Percentiles rank a stretch among this genome's conserved stretches.
These are phyloP conservation scores for Fusarium sp. DNA, from an alignment of 2,329 filamentous ascomycete species.

Conservation along the genomic window DNA sequence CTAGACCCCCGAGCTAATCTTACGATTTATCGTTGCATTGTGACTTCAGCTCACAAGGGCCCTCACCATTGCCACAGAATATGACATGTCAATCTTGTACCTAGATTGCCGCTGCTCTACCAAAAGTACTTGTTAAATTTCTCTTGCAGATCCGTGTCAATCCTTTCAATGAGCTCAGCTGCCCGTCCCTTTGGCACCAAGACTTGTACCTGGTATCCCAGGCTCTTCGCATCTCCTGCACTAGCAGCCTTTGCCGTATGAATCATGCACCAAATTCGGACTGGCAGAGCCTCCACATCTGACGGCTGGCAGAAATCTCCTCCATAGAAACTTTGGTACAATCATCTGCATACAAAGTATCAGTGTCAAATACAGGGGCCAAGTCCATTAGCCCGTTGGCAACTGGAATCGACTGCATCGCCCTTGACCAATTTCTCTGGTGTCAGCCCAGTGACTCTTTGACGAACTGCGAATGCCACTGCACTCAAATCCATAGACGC, in stretches of 20 bases:
- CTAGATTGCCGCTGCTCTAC: background rate
- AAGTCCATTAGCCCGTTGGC: background rate
- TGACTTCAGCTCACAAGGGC: background rate
- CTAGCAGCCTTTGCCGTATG: background rate
- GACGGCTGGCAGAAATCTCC: background rate
- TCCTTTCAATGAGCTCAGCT: background rate
- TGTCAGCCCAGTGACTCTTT: background rate
- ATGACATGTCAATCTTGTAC: background rate
- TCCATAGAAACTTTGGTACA: background rate
- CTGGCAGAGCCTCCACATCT: background rate
- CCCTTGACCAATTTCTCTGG: background rate
- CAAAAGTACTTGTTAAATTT: background rate
- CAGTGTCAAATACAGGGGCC: background rate
- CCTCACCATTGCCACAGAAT: background rate
- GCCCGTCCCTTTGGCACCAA: background rate
- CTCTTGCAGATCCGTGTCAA: background rate
- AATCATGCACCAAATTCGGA: background rate
- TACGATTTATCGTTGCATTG: background rate
- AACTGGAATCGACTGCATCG: background rate
- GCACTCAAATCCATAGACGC: background rate
- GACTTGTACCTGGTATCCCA: background rate
- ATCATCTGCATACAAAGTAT: background rate
- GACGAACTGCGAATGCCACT: background rate
- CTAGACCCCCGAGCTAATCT: background rate
- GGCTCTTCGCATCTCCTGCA: too few species aligned